A percentile compares a stretch with the other conserved stretches of the same genome.
These are phyloP conservation scores for Kwoniella shandongensis DNA, from an alignment of 768 basidiomycete genomes.

Conservation along the genomic window DNA sequence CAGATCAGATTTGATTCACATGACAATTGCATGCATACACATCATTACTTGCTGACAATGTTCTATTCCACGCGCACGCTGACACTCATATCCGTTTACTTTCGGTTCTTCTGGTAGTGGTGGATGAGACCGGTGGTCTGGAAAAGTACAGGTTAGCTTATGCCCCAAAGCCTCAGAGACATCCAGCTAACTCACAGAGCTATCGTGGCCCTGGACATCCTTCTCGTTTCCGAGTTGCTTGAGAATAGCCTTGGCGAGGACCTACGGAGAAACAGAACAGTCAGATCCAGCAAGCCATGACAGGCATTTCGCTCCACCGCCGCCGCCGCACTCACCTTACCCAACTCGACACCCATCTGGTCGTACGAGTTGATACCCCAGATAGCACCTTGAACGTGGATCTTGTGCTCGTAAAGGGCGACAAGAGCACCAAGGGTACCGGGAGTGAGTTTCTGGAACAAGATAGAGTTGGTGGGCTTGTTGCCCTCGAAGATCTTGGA, in stretches of 20 bases:
- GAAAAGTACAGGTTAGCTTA: slow-evolving; percentile 14
- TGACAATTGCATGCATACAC: neutral
- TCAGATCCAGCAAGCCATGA: too few relatives aligned
- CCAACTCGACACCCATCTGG: slow-evolving; percentile 99
- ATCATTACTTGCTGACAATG: neutral
- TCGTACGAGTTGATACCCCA: slow-evolving; percentile 99
- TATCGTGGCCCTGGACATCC: slow-evolving; percentile 82
- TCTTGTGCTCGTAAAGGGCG: slow-evolving; percentile 74
- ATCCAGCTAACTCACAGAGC: slow-evolving; percentile 59
- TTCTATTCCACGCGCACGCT: neutral
- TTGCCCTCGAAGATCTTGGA: slow-evolving; percentile 98
- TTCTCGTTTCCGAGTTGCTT: slow-evolving; percentile 66
- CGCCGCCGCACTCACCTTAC: slow-evolving; percentile 60
- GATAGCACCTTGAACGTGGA: slow-evolving; percentile 93
- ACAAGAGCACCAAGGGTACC: slow-evolving; percentile 69
- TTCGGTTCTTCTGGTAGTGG: slow-evolving; percentile 86
- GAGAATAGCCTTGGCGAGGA: slow-evolving; percentile 93
- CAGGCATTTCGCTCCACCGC: neutral
- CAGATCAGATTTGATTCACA: neutral
- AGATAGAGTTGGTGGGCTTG: slow-evolving; percentile 90
- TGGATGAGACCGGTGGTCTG: slow-evolving; percentile 95
- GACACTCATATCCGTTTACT: slow-evolving; percentile 27
- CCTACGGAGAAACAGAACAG: slow-evolving; percentile 45
- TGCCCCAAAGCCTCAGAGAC: neutral
- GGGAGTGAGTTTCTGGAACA: slow-evolving; percentile 91